Evolutionary conservation across 108 stramenopile genomes (phyloP), one percentile per base, ranked within the genome.

Genomic region (Nannochloropsis oceanica): DNA sequence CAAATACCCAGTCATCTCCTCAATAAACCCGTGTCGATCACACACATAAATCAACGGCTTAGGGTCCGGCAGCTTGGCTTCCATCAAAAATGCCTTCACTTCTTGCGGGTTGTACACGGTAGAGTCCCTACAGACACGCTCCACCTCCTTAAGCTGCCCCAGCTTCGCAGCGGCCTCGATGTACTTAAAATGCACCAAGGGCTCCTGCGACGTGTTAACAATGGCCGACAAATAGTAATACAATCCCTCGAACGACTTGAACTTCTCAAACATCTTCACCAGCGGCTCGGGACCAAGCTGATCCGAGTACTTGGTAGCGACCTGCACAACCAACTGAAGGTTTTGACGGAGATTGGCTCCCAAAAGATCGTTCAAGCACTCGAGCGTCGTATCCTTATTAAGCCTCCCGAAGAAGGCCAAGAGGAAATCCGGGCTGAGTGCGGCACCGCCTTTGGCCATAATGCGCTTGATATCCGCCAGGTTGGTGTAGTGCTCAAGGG

Each of bases 21-120:
- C 98, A 44, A 99, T 93, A 89, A 97, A 99, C 86, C 96, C 97
- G 89, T 92, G 93, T 50, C 98, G 96, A 87, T 99, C 99, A 88
- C 99, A 99, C n/a, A 99, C 99, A 86, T 99, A 97, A 88, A 99
- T 99, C 14, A 99, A 92, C 42, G 98, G 98, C 27, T 97, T 80
- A 43, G 99, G 99, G 91, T 99, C 98, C 26, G 95, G 95, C 86
- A 99, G 95, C 92, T 99, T 98, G 27, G 96, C 96, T 84, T 96
- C 93, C 95, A 98, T 98, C 80, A 99, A 92, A 88, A 97, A 99
- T 80, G 94, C 93, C 95, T 99, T 99, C 26, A 90, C 90, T 89
- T 96, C 95, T 86, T 97, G 95, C 26, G 97, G 93, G 79, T 96
- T 94, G 93, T 99, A 99, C 46, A 99, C 94, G 87, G 97, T 97